Percentiles rank a stretch among this genome's conserved stretches.
Conservation (phyloP, 2,329 filamentous ascomycete genomes). For the Ascochyta fabae region DNA sequence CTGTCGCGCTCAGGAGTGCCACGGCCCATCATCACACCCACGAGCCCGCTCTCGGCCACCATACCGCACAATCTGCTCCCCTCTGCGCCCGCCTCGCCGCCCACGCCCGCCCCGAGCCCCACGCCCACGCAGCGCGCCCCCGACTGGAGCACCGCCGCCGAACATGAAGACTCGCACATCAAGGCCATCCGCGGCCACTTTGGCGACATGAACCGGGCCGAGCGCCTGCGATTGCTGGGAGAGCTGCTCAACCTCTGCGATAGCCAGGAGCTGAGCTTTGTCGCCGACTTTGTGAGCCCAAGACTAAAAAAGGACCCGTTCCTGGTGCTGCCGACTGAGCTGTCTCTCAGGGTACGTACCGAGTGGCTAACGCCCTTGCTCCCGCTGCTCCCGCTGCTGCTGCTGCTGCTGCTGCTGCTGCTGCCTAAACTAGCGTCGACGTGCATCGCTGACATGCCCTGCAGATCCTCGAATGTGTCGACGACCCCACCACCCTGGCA, state of each 20-base stretch:
- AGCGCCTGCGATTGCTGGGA: conserved; percentile 81
- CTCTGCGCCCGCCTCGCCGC: conserved; percentile 69
- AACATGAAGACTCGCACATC: conserved; percentile 83
- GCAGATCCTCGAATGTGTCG: conserved; percentile 95
- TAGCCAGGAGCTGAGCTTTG: conserved; percentile 92
- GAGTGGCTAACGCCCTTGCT: too few species aligned
- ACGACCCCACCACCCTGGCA: conserved; percentile 92
- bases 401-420: not conserved
- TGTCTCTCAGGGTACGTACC: conserved; percentile 79
- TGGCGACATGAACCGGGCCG: conserved; percentile 73
- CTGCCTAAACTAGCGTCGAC: conserved; percentile 4
- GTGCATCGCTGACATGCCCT: conserved; percentile 22
- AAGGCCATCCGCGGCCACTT: conserved; percentile 82
- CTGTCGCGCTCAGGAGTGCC: conserved; percentile 52
- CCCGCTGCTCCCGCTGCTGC: too few species aligned
- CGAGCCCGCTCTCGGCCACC: conserved; percentile 55
- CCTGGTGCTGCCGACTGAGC: conserved; percentile 85
- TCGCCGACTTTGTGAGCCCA: conserved; percentile 94
- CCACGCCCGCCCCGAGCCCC: conserved; percentile 71
- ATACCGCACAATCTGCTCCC: conserved; percentile 68
- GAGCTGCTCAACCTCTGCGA: conserved; percentile 94
- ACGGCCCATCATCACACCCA: conserved; percentile 57
- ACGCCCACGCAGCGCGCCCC: conserved; percentile 67
- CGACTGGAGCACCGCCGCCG: conserved; percentile 78
- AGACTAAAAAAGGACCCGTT: conserved; percentile 96